Conservation (phyloP, 1,284 basidiomycete genomes). For the Cryptococcus sp. region DNA sequence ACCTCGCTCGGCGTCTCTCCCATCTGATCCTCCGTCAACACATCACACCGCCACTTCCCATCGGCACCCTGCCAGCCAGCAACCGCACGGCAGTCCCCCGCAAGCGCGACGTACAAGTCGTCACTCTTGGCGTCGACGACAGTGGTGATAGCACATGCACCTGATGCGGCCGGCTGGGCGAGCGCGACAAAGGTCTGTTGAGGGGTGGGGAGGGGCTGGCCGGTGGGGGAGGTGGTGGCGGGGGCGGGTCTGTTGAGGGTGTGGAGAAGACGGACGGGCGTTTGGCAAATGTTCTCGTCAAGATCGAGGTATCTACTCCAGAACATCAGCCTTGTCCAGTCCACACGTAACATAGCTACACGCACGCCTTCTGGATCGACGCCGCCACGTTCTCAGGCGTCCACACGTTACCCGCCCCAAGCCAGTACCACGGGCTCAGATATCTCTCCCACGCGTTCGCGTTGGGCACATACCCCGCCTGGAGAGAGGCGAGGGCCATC, state of each 20-base stretch:
- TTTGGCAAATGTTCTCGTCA: slow-evolving; percentile 55
- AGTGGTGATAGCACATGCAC: slow-evolving; percentile 83
- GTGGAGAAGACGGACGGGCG: slow-evolving; percentile 52
- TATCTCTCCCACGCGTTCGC: slow-evolving; percentile 14
- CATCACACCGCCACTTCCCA: slow-evolving; percentile 61
- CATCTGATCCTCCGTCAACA: slow-evolving; percentile 91
- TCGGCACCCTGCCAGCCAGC: slow-evolving; percentile 75
- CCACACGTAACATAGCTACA: background rate
- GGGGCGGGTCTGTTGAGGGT: slow-evolving; percentile 30
- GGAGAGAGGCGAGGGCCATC: slow-evolving; percentile 62
- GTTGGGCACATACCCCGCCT: slow-evolving; percentile 46
- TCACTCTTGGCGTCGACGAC: slow-evolving; percentile 76
- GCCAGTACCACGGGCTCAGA: slow-evolving; percentile 20
- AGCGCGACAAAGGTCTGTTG: slow-evolving; percentile 53
- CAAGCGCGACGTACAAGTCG: slow-evolving; percentile 82
- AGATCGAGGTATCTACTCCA: slow-evolving; percentile 48
- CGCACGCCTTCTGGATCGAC: slow-evolving; percentile 36
- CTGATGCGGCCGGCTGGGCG: slow-evolving; percentile 73
- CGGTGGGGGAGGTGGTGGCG: slow-evolving; percentile 51
- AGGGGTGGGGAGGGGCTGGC: slow-evolving; percentile 14
- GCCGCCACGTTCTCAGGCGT: slow-evolving; percentile 29
- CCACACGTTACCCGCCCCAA: slow-evolving; percentile 24
- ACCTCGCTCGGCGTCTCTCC: slow-evolving; percentile 82
- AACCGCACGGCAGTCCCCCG: slow-evolving; percentile 92
- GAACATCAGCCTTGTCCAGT: background rate